Conservation (phyloP, 2,329 filamentous ascomycete species). For the Blastomyces silverae region DNA sequence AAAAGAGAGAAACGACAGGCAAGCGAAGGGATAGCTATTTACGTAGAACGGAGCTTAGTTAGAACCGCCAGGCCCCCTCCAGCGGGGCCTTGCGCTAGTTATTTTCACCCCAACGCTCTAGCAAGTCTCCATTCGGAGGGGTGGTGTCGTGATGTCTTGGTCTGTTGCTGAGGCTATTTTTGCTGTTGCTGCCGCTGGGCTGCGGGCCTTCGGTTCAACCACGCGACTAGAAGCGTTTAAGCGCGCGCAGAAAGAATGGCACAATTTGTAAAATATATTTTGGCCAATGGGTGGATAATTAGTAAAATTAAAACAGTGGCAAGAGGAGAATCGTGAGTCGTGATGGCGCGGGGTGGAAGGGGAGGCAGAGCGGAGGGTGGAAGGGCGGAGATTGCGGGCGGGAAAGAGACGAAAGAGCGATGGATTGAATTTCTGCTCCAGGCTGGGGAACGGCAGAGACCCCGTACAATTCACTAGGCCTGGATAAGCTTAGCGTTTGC, state of each 20-base stretch:
- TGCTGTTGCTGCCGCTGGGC: neutral
- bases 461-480: constrained; percentile 12
- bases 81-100: neutral
- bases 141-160: neutral
- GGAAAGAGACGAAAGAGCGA: neutral
- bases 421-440: neutral
- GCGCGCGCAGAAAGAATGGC: neutral
- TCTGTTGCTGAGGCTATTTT: neutral
- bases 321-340: neutral
- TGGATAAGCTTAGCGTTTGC: constrained; percentile 9
- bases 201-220: neutral
- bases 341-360: neutral
- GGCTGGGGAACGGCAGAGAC: constrained; percentile 13
- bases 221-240: neutral
- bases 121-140: constrained; percentile 5
- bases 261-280: neutral
- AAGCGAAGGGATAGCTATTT: neutral
- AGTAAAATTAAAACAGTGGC: neutral
- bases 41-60: too few species aligned
- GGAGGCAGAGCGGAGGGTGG: neutral
- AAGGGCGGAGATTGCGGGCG: constrained; percentile 1
- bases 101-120: neutral
- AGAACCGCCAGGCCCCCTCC: constrained; percentile 3
- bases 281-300: neutral
- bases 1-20: neutral